Evolutionary conservation across 2,329 filamentous ascomycete species (phyloP), one percentile per base, ranked within the genome.

Genomic region (Ophiostoma fasciatum): DNA sequence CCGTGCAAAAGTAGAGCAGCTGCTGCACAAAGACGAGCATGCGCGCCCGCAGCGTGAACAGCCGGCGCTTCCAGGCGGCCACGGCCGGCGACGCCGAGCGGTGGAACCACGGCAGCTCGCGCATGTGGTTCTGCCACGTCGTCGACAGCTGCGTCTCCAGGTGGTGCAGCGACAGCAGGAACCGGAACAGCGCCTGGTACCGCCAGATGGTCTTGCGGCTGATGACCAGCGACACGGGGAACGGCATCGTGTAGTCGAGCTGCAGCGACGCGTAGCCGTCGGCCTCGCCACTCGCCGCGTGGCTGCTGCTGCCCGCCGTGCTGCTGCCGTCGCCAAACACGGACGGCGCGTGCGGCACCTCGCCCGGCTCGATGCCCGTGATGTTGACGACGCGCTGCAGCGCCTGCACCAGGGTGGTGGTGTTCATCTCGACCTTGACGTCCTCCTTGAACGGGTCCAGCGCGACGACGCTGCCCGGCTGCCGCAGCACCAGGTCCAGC

Each of bases 11-110:
- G 57, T 96, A 98, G 6, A 94, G 70, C 26, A 96, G 66, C 54
- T 98, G 90, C 57, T 98, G 90, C 3, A 96, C 84, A 51, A 96
- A 98, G 8, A 94, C 83, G 8, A 96, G 66, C 90, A 98, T 98
- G 32, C 90, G 74, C 3, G 87, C 84, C 23, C 90, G 74, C 39
- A 98, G 60, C 3, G 84, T 94, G 78, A 84, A 96, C 1, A 88
- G 84, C 21, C 83, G 71, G 28, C 87, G 74, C 56, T 98, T 98
- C 85, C 87, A 96, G 37, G 81, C 71, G 57, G 94, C 88, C 11
- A 96, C 69, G 21, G 71, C 70, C 31, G 68, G 69, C 45, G 78
- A 74, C 5, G 75, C 73, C 17, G 80, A 83, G 47, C 74, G 79
- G 56, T 92, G 82, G 35, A 77, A 76, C 90, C 90, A 98, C 37